Evolutionary conservation across 192 early-diverging fungal genomes (phyloP), one percentile per base, ranked within the genome.

Genomic region (Backusella morwellensis): DNA sequence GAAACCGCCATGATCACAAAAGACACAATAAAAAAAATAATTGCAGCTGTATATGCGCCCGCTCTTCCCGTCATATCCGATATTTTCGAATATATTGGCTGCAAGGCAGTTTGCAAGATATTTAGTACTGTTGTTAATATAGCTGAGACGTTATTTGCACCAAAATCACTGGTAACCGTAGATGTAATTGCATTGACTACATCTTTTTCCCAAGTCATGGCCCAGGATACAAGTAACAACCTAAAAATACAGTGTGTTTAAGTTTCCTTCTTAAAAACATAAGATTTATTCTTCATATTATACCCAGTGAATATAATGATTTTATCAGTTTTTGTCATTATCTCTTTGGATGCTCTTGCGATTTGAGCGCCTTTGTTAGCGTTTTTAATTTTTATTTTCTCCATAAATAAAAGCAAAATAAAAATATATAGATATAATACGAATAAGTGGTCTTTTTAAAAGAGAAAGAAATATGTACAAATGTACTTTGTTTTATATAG

Each of bases 51-150:
- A 23, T 59, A 74, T 17, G 72, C 72, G 19, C 35, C 72, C 7
- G 72, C 35, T 72, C 76, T 70, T 4, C 76, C 76, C 11, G 56
- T 66, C 23, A 72, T 40, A 47, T 77, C 76, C 2, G 76, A 42
- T n/a, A 77, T 19, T 15, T 77, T 77, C 4, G 72, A 74, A 23
- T 54, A 54, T 11, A 74, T 59, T 6, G 72, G 72, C 12, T 54
- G 52, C n/a, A 74, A 44, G 0, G 54, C 44, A 12, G 72, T 74
- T 40, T 59, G 35, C 6, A 74, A 4, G 1, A 74, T 74, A 59
- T 63, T 54, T 17, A 74, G 35, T 11, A 74, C 42, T 17, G 54
- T 74, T 32, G 47, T 35, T 7, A 74, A 50, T 6, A 74, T 35
- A 36, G 44, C 52, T 11, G 72, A 56, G 8, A 74, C n/a, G 23